These are phyloP conservation scores for Trichoderma brevicompactum DNA, from an alignment of 2,329 filamentous ascomycete genomes.

Conservation along the genomic window DNA sequence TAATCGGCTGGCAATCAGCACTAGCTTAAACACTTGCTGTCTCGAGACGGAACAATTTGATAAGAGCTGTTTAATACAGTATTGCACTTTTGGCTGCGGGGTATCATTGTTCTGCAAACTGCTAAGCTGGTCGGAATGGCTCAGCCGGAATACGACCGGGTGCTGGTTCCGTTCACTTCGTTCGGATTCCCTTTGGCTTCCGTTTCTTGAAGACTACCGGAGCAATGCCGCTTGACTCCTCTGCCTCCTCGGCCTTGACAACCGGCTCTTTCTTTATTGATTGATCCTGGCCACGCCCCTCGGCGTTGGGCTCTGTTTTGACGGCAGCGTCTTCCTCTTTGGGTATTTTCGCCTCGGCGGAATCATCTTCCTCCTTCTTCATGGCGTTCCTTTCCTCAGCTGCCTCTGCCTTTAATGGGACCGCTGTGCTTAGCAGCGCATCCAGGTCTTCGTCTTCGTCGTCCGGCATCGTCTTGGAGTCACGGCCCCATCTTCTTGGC, in stretches of 20 bases:
- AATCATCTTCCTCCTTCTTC: slow-evolving; percentile 33
- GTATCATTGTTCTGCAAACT: background rate
- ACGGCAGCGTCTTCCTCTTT: slow-evolving; percentile 42
- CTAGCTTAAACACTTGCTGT: background rate
- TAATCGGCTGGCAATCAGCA: slow-evolving; percentile 12
- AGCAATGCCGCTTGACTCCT: slow-evolving; percentile 35
- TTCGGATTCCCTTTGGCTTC: slow-evolving; percentile 68
- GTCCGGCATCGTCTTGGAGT: slow-evolving; percentile 53
- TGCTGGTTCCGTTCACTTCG: slow-evolving; percentile 50
- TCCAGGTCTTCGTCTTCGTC: slow-evolving; percentile 64
- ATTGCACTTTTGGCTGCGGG: background rate
- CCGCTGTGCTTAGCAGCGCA: slow-evolving; percentile 54
- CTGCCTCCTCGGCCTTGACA: slow-evolving; percentile 50
- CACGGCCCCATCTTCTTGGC: slow-evolving; percentile 58
- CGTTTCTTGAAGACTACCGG: slow-evolving; percentile 79
- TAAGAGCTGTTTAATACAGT: background rate
- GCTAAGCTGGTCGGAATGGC: background rate
- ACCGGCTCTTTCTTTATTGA: slow-evolving; percentile 23
- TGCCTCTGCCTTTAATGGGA: slow-evolving; percentile 31
- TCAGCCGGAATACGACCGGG: background rate
- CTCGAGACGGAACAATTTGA: background rate
- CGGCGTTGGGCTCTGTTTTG: slow-evolving; percentile 46
- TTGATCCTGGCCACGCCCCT: slow-evolving; percentile 25
- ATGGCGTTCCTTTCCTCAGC: slow-evolving; percentile 38
- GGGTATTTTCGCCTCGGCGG: slow-evolving; percentile 26